Base-by-base conservation (phyloP, 2,329 filamentous ascomycete species). In the Colletotrichum agaves region DNA sequence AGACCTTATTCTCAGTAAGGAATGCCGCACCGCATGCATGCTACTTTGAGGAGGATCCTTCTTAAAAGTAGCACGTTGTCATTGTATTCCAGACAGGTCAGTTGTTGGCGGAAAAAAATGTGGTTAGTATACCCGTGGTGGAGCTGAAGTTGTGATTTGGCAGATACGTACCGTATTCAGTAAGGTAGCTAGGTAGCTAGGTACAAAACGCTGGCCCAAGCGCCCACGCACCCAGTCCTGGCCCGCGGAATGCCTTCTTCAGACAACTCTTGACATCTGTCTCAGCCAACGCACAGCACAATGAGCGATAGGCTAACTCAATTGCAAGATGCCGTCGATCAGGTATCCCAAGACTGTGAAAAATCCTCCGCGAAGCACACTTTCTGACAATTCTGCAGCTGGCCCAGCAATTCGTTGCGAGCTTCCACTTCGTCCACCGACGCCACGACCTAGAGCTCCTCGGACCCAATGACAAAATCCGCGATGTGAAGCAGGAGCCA, bases 221-320 rank as follows among this genome's bases (percentile, higher is more conserved):
- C 35, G 35, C 35, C 10, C 6, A 27, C 27, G 27, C 27, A 27
- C 27, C 44, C 63, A 50, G 59, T 57, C 58, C 43, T 37, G 27
- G 37, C 62, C 53, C 52, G 21, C 64, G 44, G 23, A 53, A 39
- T 21, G 21, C 27, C 17, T 47, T 5, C 47, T 46, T n/a, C 23
- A 31, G 39, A 33, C 31, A 37, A 13, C 17, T 8, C 21, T 6
- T n/a, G 11, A 60, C n/a, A 21, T 4, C 31, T n/a, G 15, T 44
- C 12, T 33, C 39, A 10, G 19, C n/a, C 10, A 43, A 19, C n/a
- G 13, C 15, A 37, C 3, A 52, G 35, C 70, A 78, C 71, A 6
- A 93, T 93, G 89, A 86, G 87, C 31, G 93, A 97, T 76, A 85
- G 91, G 70, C 85, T 97, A 65, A 95, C 93, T 1, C 93, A 96